Conservation (phyloP, 2,329 filamentous ascomycete species). For the Apiospora arundinis region DNA sequence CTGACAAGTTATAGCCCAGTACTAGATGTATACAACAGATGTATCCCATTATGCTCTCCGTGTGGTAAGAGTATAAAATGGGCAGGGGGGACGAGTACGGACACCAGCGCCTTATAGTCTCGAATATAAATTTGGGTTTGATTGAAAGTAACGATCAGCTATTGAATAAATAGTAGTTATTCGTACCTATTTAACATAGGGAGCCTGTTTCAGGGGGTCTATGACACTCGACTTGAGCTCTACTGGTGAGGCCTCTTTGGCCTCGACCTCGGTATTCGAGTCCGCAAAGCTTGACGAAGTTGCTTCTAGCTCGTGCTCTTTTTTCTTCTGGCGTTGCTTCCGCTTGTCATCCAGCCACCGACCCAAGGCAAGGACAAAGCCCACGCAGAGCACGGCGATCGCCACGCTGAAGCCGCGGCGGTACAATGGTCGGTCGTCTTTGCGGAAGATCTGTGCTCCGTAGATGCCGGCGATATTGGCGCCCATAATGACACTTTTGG, state of each 20-base stretch:
- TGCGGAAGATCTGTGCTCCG: constrained; percentile 3
- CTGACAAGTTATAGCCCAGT: too few relatives aligned
- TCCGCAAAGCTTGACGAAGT: background rate
- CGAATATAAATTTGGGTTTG: too few relatives aligned
- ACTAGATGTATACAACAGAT: too few relatives aligned
- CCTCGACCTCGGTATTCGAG: background rate
- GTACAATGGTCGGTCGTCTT: constrained; percentile 9
- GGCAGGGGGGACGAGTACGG: too few relatives aligned
- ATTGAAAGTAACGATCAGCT: too few relatives aligned
- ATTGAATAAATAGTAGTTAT: background rate
- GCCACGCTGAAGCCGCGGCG: constrained; percentile 9
- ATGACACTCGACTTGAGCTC: background rate
- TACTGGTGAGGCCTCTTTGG: background rate
- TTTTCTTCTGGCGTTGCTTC: background rate
- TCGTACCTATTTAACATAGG: background rate
- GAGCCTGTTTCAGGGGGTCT: background rate
- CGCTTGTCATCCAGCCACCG: background rate
- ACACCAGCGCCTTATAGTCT: too few relatives aligned
- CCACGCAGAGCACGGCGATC: background rate
- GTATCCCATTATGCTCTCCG: too few relatives aligned
- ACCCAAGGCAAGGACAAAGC: background rate
- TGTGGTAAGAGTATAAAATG: too few relatives aligned
- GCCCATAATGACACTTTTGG: constrained; percentile 1
- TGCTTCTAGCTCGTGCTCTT: background rate
- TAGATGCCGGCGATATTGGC: constrained; percentile 8